phyloP scores from a whole-genome alignment of 2,329 filamentous ascomycete species.

The Exophiala viscosa region DNA sequence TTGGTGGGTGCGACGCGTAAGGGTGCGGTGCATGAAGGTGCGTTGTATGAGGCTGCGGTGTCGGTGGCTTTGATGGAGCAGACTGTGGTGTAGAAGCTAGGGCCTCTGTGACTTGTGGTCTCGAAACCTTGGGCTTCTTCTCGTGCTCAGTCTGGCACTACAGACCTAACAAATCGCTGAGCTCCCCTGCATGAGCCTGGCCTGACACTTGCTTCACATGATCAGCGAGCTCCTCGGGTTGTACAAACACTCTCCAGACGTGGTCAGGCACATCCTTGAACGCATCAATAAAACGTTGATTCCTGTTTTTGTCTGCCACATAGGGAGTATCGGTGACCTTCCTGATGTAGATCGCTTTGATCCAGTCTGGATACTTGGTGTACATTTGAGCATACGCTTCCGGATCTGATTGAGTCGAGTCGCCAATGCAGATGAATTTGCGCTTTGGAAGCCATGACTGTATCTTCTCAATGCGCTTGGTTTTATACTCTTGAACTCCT shows the following conservation, averaged over 20 bases:
- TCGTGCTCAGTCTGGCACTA: constrained; percentile 21
- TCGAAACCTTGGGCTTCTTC: constrained; percentile 6
- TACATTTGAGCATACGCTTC: constrained; percentile 83
- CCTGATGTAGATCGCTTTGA: constrained; percentile 78
- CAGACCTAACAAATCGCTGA: constrained; percentile 15
- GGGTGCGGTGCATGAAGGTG: constrained; percentile 14
- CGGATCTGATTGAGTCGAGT: constrained; percentile 87
- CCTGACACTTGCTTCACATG: constrained; percentile 25
- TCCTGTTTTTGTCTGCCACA: constrained; percentile 70
- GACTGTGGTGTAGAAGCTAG: constrained; percentile 8
- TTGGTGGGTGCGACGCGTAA: too few species aligned
- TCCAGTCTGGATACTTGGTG: constrained; percentile 66
- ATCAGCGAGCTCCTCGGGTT: constrained; percentile 61
- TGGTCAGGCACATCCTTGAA: constrained; percentile 69
- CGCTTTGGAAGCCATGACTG: constrained; percentile 72
- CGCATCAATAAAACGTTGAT: constrained; percentile 73
- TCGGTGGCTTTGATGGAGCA: not conserved
- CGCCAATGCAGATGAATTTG: constrained; percentile 79
- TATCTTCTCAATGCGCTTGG: constrained; percentile 72
- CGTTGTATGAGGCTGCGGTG: constrained; percentile 12
- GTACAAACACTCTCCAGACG: constrained; percentile 78
- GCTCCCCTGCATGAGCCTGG: constrained; percentile 19
- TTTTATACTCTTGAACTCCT: constrained; percentile 78
- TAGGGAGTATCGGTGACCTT: constrained; percentile 74
- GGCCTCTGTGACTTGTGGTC: not conserved